Conservation (phyloP, 2,329 filamentous ascomycete genomes). For the Endocalyx cinctus region DNA sequence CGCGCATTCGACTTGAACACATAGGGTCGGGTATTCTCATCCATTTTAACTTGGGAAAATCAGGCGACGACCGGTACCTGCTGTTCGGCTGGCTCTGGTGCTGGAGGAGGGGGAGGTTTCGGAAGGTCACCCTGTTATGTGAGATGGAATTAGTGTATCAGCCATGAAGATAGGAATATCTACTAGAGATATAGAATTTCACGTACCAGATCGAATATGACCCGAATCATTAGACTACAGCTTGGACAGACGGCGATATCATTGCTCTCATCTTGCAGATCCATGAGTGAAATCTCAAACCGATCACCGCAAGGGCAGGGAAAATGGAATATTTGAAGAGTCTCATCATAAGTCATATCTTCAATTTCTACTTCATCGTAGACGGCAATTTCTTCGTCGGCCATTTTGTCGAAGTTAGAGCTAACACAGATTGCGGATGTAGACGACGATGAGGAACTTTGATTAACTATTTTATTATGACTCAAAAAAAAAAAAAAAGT, state of each 20-base stretch:
- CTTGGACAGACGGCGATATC: constrained; percentile 97
- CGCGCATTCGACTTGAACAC: no score
- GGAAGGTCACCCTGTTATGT: constrained; percentile 25
- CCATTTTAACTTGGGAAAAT: no score
- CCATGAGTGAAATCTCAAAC: constrained; percentile 83
- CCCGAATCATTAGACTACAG: constrained; percentile 92
- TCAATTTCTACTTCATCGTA: constrained; percentile 99
- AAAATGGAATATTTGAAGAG: constrained; percentile 86
- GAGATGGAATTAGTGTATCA: constrained; percentile 6
- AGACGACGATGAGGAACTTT: constrained; percentile 1
- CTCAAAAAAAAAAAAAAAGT: no score
- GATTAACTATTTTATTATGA: no score
- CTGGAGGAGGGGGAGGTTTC: constrained; percentile 19
- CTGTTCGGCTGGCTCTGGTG: constrained; percentile 18
- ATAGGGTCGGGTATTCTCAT: no score
- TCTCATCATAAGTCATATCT: constrained; percentile 88
- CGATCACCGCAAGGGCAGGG: constrained; percentile 96
- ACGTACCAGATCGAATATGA: constrained; percentile 82
- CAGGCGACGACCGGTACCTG: constrained; percentile 24
- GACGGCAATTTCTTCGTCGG: constrained; percentile 63
- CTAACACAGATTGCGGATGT: constrained; percentile 10
- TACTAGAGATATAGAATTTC: not conserved
- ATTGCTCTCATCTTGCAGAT: constrained; percentile 75
- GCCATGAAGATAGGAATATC: no score
- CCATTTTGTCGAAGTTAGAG: constrained; percentile 59